Percentiles rank a stretch among this genome's conserved stretches.
These are phyloP conservation scores for Stagonosporopsis tanaceti DNA, from an alignment of 2,329 filamentous ascomycete species.

Conservation along the genomic window DNA sequence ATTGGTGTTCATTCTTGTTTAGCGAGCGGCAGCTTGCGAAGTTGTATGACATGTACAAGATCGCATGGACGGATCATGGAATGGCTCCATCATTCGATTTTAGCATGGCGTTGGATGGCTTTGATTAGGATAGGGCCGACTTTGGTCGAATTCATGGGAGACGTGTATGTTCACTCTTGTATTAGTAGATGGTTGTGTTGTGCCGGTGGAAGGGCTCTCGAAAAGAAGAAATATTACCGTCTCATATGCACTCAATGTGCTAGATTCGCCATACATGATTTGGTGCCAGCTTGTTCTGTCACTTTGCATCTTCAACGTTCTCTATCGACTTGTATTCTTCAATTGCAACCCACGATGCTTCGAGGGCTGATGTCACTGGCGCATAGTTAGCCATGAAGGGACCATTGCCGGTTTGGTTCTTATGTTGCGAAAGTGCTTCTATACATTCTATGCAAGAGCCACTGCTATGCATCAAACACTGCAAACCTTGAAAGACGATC, in stretches of 20 bases:
- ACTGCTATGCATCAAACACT: not conserved
- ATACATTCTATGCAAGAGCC: not conserved
- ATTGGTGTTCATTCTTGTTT: slow-evolving; percentile 9
- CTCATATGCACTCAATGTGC: not conserved
- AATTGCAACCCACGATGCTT: not conserved
- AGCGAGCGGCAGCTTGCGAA: slow-evolving; percentile 5
- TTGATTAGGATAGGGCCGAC: not conserved
- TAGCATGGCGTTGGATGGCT: slow-evolving; percentile 24
- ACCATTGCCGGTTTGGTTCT: not conserved
- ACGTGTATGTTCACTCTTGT: slow-evolving; percentile 15
- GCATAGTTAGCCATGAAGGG: too few relatives aligned
- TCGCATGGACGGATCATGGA: slow-evolving; percentile 18
- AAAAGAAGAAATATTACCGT: not conserved
- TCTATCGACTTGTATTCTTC: not conserved
- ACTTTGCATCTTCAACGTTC: too few relatives aligned
- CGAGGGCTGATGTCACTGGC: not conserved
- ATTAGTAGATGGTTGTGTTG: slow-evolving; percentile 11
- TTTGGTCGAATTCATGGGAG: slow-evolving; percentile 1
- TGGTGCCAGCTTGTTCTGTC: not conserved
- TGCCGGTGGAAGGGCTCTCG: not conserved
- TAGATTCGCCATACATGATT: not conserved
- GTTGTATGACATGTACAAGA: slow-evolving; percentile 11
- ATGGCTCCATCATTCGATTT: slow-evolving; percentile 18
- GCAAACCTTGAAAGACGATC: not conserved
- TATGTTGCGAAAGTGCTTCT: not conserved